Evolutionary conservation across 2,329 filamentous ascomycete genomes (phyloP), one percentile per base, ranked within the genome.

Genomic region (Hymenoscyphus albidus): DNA sequence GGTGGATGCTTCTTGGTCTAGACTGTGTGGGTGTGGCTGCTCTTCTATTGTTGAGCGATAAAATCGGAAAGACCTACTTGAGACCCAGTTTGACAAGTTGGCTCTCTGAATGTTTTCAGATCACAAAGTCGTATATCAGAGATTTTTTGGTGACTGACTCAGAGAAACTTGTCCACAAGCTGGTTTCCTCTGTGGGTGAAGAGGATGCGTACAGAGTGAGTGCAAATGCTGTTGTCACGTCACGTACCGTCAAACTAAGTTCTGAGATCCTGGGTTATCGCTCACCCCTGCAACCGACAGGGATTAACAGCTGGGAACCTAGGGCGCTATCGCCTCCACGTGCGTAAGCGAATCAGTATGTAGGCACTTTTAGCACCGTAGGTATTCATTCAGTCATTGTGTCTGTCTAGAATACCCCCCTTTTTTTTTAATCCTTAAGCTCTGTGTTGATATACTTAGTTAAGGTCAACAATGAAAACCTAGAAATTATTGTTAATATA

Each of bases 151-250:
- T 27, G 18, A 27, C n/a, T 27, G 18, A 54, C 3, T 22, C 18
- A 54, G 9, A 27, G 18, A 27, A 54, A 13, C 10, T 35, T 35
- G 2, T 12, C 18, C 22, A 54, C 48, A 27, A 27, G 18, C 4
- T 35, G 5, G 5, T 35, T 14, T 54, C 31, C 9, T 54, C 18
- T 31, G 48, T 22, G 22, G 22, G 48, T 27, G 48, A 54, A 54
- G 48, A 54, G 18, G 48, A 12, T 22, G n/a, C n/a, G 35, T 10
- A 27, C 27, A 27, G 27, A 27, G 27, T 27, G 13, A 54, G 18
- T 54, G n/a, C 44, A 12, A 51, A 27, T 51, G 44, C n/a, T 22
- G 48, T 31, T 54, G 48, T 54, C 48, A 54, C 48, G 48, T 54
- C 48, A 27, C 48, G 48, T 27, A 54, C 10, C 18, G 22, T n/a